phyloP scores from a whole-genome alignment of 257 asterid species.

The Ehretia macrophylla region DNA sequence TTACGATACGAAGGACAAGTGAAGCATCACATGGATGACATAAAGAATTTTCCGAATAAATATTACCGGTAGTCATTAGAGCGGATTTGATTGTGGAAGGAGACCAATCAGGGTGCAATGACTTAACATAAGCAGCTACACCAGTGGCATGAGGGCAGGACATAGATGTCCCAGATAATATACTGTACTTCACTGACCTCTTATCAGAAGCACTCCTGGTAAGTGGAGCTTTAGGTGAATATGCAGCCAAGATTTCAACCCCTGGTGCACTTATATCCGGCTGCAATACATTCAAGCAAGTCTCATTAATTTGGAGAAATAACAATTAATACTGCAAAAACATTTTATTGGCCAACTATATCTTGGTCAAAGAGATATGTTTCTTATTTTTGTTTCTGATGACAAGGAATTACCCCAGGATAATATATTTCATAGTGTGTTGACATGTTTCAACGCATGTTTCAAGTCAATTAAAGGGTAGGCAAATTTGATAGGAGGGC shows the following conservation, averaged over 20 bases:
- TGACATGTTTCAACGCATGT: too few relatives aligned
- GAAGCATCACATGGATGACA: too few relatives aligned
- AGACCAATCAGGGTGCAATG: slow-evolving; percentile 6
- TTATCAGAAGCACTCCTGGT: not conserved
- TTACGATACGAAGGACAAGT: too few relatives aligned
- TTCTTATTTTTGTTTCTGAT: not conserved
- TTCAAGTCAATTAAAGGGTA: too few relatives aligned
- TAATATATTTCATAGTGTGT: too few relatives aligned
- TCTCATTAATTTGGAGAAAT: not conserved
- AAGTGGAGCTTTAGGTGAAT: slow-evolving; percentile 2
- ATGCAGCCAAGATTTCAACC: slow-evolving; percentile 12
- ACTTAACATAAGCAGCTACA: slow-evolving; percentile 8
- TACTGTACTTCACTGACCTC: not conserved
- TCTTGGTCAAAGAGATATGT: not conserved
- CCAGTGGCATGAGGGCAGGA: slow-evolving; percentile 13
- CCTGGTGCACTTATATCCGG: slow-evolving; percentile 14
- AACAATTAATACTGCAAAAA: not conserved
- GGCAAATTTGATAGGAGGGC: too few relatives aligned
- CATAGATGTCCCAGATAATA: slow-evolving; percentile 7
- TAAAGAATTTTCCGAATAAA: too few relatives aligned
- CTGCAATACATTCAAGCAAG: slow-evolving; percentile 4
- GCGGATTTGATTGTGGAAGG: slow-evolving; percentile 14
- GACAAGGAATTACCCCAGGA: too few relatives aligned
- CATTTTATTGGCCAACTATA: not conserved
- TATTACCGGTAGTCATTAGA: slow-evolving; percentile 21